Conservation (phyloP, 345 rosid genomes). For the Lepidium didymum region DNA sequence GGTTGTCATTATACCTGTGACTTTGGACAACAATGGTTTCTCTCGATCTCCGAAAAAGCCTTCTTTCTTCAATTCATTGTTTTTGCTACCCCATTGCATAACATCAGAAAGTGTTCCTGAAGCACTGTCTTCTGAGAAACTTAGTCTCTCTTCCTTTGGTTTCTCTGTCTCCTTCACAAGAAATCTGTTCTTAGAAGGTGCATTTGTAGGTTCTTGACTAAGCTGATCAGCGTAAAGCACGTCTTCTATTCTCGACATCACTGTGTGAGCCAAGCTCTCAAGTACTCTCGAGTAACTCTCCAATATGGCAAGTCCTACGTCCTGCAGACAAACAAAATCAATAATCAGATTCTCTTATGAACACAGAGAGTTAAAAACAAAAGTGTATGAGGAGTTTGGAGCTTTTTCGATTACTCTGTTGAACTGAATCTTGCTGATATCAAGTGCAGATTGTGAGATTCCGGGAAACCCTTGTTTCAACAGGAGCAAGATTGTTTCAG, state of each 20-base stretch:
- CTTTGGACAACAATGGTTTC: constrained; percentile 34
- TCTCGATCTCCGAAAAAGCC: constrained; percentile 35
- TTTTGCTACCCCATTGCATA: constrained; percentile 67
- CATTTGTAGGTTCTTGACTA: constrained; percentile 47
- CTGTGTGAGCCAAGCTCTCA: constrained; percentile 80
- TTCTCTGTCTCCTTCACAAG: constrained; percentile 12
- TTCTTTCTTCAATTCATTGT: constrained; percentile 35
- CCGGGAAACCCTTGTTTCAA: constrained; percentile 78
- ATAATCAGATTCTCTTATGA: not conserved
- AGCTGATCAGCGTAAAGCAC: constrained; percentile 59
- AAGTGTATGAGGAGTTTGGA: not conserved
- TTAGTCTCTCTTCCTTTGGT: constrained; percentile 18
- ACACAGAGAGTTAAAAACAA: not conserved
- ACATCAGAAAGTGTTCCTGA: constrained; percentile 60
- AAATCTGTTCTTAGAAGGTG: constrained; percentile 30
- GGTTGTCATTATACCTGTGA: constrained; percentile 30
- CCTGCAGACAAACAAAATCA: constrained; percentile 33
- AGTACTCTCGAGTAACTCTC: constrained; percentile 86
- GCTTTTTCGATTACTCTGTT: constrained; percentile 26
- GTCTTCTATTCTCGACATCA: constrained; percentile 71
- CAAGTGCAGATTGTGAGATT: constrained; percentile 72
- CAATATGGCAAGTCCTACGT: constrained; percentile 73
- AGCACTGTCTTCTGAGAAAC: constrained; percentile 22
- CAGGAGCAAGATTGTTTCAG: constrained; percentile 69
- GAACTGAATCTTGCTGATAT: constrained; percentile 72